Evolutionary conservation across 495 filamentous ascomycete species (phyloP).

Genomic region (Jackrogersella minutella): DNA sequence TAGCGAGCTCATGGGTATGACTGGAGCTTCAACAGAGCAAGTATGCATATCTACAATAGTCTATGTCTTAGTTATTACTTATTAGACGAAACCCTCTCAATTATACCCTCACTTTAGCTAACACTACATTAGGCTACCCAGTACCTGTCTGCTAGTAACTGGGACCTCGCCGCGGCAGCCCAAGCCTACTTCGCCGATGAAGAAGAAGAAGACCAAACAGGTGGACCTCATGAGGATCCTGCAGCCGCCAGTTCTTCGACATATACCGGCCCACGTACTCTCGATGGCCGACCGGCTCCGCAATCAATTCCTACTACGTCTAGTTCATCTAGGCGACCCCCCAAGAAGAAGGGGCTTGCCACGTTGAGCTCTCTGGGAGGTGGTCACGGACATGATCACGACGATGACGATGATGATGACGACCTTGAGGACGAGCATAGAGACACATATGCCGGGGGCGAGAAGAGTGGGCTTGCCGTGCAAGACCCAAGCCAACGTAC

Average conservation of each 20-base stretch:
- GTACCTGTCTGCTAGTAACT: conserved; percentile 71
- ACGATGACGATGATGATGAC: conserved; percentile 64
- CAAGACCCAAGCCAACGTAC: conserved; percentile 75
- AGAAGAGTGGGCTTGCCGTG: conserved; percentile 95
- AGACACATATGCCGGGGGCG: conserved; percentile 92
- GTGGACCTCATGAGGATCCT: conserved; percentile 17
- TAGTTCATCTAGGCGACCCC: conserved; percentile 51
- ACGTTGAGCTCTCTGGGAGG: conserved; percentile 65
- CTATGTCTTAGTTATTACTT: not conserved
- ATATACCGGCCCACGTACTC: conserved; percentile 64
- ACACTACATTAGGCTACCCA: conserved; percentile 66
- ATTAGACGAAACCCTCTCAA: not conserved
- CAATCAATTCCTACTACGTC: conserved; percentile 50
- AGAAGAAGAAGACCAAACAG: conserved; percentile 67
- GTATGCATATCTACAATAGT: conserved; percentile 55
- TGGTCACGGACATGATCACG: conserved; percentile 51
- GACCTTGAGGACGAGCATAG: conserved; percentile 70
- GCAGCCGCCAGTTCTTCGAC: conserved; percentile 6
- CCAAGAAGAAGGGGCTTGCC: conserved; percentile 61
- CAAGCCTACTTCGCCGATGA: conserved; percentile 74
- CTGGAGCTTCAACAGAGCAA: conserved; percentile 67
- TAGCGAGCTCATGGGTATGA: conserved; percentile 76
- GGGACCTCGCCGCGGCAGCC: conserved; percentile 74
- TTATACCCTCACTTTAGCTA: not conserved
- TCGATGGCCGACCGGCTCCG: conserved; percentile 63